These are phyloP conservation scores for Drechslerella coelobrocha DNA, from an alignment of 2,329 filamentous ascomycete genomes.

Conservation along the genomic window DNA sequence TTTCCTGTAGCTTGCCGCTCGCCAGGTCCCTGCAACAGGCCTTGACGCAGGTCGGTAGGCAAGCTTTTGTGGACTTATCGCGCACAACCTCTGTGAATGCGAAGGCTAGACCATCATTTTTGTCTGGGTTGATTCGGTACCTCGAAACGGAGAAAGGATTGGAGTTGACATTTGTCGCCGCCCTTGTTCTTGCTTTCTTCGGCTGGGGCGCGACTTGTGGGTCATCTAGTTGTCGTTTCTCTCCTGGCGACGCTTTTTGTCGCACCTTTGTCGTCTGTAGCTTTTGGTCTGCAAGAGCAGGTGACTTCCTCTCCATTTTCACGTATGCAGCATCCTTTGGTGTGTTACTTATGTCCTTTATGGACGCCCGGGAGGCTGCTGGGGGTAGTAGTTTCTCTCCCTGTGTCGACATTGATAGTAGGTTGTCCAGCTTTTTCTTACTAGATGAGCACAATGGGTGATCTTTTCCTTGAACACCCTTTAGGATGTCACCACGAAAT, in stretches of 20 bases:
- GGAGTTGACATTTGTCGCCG: not conserved
- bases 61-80: slow-evolving; percentile 71
- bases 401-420: slow-evolving; percentile 20
- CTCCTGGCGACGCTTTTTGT: not conserved
- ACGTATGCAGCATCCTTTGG: too few species aligned
- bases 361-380: too few species aligned
- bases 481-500: not conserved
- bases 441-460: too few species aligned
- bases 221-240: not conserved
- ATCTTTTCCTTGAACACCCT: too few species aligned
- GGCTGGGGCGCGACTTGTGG: not conserved
- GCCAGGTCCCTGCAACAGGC: slow-evolving; percentile 65
- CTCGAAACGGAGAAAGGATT: not conserved
- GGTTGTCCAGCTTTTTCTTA: not conserved
- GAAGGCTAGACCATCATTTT: slow-evolving; percentile 73
- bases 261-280: not conserved
- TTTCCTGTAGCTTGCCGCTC: slow-evolving; percentile 46
- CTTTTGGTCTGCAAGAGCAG: too few species aligned
- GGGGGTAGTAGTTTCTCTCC: slow-evolving; percentile 16
- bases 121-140: slow-evolving; percentile 80
- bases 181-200: slow-evolving; percentile 2
- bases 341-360: too few species aligned
- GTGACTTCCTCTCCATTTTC: too few species aligned
- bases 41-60: slow-evolving; percentile 75
- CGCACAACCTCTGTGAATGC: slow-evolving; percentile 79